These are phyloP conservation scores for Ogataea glucozyma DNA, from an alignment of 805 yeast species.

Conservation along the genomic window DNA sequence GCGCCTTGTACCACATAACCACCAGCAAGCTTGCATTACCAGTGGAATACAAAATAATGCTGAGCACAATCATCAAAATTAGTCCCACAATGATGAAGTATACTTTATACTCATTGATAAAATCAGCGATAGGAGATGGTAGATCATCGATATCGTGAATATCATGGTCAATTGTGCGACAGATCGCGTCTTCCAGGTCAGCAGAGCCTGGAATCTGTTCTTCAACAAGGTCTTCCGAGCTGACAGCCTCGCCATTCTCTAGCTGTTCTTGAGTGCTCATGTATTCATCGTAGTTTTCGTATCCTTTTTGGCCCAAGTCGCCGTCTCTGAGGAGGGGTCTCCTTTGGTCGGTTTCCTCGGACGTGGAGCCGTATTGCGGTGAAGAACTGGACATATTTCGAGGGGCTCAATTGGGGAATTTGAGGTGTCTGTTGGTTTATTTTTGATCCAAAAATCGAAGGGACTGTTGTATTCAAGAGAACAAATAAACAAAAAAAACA, in stretches of 20 bases:
- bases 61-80: slow-evolving; percentile 12
- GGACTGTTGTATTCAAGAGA: too few relatives aligned
- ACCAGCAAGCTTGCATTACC: slow-evolving; percentile 16
- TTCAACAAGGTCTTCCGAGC: not conserved
- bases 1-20: slow-evolving; percentile 22
- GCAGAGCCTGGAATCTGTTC: slow-evolving; percentile 2
- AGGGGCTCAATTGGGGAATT: not conserved
- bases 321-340: slow-evolving; percentile 2
- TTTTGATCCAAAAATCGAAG: too few relatives aligned
- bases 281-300: slow-evolving; percentile 15
- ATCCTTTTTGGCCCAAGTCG: slow-evolving; percentile 4
- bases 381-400: not conserved
- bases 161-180: slow-evolving; percentile 13
- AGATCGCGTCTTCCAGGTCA: slow-evolving; percentile 13
- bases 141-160: slow-evolving; percentile 7
- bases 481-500: too few relatives aligned
- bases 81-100: slow-evolving; percentile 9
- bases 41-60: slow-evolving; percentile 16
- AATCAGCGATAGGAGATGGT: slow-evolving; percentile 16
- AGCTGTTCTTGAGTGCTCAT: slow-evolving; percentile 12
- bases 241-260: slow-evolving; percentile 11
- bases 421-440: too few relatives aligned
- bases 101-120: slow-evolving; percentile 11
- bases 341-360: not conserved
- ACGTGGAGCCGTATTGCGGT: not conserved